Evolutionary conservation across 768 basidiomycete genomes (phyloP).

Genomic region (Pulveroboletus sp.): DNA sequence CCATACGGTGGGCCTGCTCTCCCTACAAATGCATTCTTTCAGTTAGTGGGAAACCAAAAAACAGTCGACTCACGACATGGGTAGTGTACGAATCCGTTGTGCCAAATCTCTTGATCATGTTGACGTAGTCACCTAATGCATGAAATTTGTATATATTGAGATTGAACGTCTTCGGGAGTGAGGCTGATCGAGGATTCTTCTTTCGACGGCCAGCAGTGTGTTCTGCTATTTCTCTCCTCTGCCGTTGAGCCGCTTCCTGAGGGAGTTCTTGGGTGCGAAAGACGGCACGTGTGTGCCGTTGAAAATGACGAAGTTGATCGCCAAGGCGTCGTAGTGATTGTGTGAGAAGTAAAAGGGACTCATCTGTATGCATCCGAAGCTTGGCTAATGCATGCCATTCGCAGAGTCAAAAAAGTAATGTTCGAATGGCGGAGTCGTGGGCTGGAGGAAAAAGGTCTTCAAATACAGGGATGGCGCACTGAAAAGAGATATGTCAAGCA

Average conservation of each 20-base stretch:
- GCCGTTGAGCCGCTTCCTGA: background rate
- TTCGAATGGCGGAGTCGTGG: constrained; percentile 14
- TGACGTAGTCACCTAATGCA: background rate
- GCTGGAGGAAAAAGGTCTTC: constrained; percentile 34
- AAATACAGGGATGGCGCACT: constrained; percentile 39
- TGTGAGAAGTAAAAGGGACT: background rate
- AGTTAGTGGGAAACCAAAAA: background rate
- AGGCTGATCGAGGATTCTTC: background rate
- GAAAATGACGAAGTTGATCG: background rate
- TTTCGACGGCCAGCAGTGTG: background rate
- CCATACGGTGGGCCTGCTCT: background rate
- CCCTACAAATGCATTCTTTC: background rate
- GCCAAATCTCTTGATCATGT: background rate
- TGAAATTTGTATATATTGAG: background rate
- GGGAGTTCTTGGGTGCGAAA: background rate
- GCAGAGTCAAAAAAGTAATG: background rate
- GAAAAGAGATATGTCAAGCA: background rate
- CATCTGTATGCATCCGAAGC: background rate
- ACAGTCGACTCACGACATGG: background rate
- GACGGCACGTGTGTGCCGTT: background rate
- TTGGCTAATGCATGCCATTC: constrained; percentile 2
- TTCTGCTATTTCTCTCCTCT: background rate
- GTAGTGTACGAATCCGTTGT: constrained; percentile 1
- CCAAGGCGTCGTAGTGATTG: background rate
- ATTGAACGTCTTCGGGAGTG: background rate